Evolutionary conservation across 768 basidiomycete genomes (phyloP), one percentile per base, ranked within the genome.

Genomic region (Naganishia vaughanmartiniae): DNA sequence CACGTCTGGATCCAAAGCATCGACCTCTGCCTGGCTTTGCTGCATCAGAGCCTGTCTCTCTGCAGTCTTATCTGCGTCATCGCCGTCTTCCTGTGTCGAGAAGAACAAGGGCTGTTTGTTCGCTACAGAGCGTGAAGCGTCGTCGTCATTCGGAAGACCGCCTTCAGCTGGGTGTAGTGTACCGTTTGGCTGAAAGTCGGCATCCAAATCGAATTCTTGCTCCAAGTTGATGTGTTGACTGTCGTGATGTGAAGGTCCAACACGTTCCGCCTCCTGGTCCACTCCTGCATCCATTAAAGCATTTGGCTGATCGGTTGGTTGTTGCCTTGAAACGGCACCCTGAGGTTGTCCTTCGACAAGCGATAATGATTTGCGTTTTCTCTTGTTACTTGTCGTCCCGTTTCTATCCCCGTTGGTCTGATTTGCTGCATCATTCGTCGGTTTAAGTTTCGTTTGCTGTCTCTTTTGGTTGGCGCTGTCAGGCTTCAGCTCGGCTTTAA

Each of bases 11-110:
- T 65, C 60, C 31, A 75, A 65, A 39, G 72, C 72, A 4, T 54
- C 73, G 42, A 78, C 30, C 7, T 69, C 68, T 28, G 76, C 74
- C 34, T 67, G 66, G 24, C 71, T 66, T 39, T 58, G 66, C 31
- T 54, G 57, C 31, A 54, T 34, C 53, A 65, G 36, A 21, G 58
- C 63, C 34, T 70, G 69, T 26, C 60, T 30, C 26, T 54, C 30
- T 14, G 58, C 21, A 3, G 65, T 57, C 48, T 72, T 56, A 1
- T 67, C 53, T 34, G 30, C 36, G 24, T 48, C 45, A 36, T 31
- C 57, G 14, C 26, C 36, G 21, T 45, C 60, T 30, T 58, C 57
- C n/a, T 36, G 42, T n/a, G 67, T 42, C 26, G 54, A 51, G 48
- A 66, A 34, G 48, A 66, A 34, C 46, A 54, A 31, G 30, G 65